Evolutionary conservation across 139 green algal genomes (phyloP), one percentile per base, ranked within the genome.

Genomic region (Picocystis salinarum): DNA sequence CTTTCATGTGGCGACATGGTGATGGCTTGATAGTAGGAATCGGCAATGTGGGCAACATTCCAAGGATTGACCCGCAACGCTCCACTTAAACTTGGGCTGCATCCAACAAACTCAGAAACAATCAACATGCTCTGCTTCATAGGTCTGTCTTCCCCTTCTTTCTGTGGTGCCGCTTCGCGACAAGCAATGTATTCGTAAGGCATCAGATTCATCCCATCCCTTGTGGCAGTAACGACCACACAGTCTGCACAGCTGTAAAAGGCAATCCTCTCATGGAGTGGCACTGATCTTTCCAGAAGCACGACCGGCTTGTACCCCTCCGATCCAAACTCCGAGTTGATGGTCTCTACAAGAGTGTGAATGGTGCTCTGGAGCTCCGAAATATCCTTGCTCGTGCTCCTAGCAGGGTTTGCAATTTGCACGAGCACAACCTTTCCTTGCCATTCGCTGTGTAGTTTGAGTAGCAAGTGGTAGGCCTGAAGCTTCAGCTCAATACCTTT

Each of bases 51-150:
- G 37, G 92, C 79, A 10, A 93, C 64, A 53, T 64, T 79, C 87
- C 87, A 97, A 30, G 87, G 87, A 69, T 97, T 97, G 28, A 96
- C 79, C 6, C 87, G 73, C 52, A 97, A 83, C 45, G 87, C 87
- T 23, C 87, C 88, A 23, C 53, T 73, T 23, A 98, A 64, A 1
- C 61, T 82, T 17, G 86, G 87, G 4, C 79, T 93, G 72, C 88
- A 96, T 10, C 88, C 88, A 33, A 95, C 85, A 67, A 98, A 98
- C 75, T 98, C 87, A 9, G 28, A 45, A 27, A 94, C 71, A 9
- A 94, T 76, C 48, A 93, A 71, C 66, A 78, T 83, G 39, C 58
- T 75, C 23, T 67, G 48, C 4, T 48, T 53, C 30, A 2, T 33
- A 5, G 5, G 23, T 40, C 2, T n/a, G n/a, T n/a, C n/a, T n/a